A percentile compares a stretch with the other conserved stretches of the same genome.
phyloP scores from a whole-genome alignment of 2,329 filamentous ascomycete genomes.

The Fusarium virguliforme region DNA sequence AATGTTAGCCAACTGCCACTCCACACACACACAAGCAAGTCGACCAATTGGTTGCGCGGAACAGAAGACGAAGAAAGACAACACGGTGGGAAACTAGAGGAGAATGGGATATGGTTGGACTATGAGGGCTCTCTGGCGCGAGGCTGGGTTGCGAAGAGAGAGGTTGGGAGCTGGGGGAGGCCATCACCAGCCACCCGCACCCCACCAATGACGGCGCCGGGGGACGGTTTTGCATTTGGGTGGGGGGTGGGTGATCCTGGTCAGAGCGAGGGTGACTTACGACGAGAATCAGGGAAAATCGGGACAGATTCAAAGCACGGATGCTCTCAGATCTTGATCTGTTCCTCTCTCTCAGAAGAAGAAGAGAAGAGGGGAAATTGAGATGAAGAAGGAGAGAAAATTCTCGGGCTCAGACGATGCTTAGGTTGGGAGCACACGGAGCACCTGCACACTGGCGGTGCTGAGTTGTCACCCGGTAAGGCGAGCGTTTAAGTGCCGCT shows the following conservation, averaged over 20 bases:
- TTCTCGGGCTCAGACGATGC: constrained; percentile 33
- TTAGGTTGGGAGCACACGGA: neutral
- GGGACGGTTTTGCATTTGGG: constrained; percentile 16
- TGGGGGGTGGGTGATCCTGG: constrained; percentile 26
- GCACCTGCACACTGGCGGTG: neutral
- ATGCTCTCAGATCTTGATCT: neutral
- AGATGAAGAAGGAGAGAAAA: constrained; percentile 31
- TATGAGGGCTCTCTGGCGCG: constrained; percentile 46
- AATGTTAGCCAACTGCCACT: constrained; percentile 51
- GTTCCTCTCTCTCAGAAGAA: neutral
- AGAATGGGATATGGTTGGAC: constrained; percentile 56
- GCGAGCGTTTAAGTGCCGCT: constrained; percentile 21
- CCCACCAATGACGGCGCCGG: constrained; percentile 43
- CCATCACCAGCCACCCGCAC: constrained; percentile 49
- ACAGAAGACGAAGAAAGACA: constrained; percentile 53
- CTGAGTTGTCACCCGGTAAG: constrained; percentile 42
- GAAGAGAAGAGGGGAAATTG: constrained; percentile 27
- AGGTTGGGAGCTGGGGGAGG: constrained; percentile 44
- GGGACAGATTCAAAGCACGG: constrained; percentile 9
- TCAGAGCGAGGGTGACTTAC: constrained; percentile 35
- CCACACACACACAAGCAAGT: constrained; percentile 48
- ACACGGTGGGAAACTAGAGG: constrained; percentile 52
- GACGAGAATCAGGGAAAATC: constrained; percentile 8
- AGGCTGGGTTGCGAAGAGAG: constrained; percentile 51
- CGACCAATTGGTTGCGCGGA: constrained; percentile 56